phyloP scores from a whole-genome alignment of 192 early-diverging fungal species.

The Umbelopsis sp. region DNA sequence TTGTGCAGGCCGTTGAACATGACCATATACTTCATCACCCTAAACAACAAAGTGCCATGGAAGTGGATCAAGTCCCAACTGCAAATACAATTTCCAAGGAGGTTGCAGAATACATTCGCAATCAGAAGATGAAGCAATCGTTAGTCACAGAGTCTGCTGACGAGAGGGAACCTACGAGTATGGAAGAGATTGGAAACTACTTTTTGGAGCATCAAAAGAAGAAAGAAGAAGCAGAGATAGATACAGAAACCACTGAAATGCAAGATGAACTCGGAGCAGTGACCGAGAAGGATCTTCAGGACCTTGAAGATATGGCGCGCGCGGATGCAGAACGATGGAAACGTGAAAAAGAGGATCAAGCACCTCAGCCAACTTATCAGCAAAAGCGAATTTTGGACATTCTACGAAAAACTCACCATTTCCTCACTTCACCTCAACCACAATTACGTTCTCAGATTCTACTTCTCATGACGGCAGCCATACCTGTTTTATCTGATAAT shows the following conservation, averaged over 20 bases:
- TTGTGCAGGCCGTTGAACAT: slow-evolving; percentile 12
- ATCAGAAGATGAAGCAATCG: not conserved
- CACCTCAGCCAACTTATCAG: slow-evolving; percentile 31
- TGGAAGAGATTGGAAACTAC: slow-evolving; percentile 47
- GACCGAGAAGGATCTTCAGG: not conserved
- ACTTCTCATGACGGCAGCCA: slow-evolving; percentile 33
- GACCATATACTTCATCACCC: not conserved
- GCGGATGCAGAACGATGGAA: not conserved
- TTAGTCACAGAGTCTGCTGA: not conserved
- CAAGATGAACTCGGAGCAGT: not conserved
- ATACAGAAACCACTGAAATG: not conserved
- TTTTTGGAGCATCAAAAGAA: slow-evolving; percentile 37
- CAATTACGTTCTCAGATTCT: slow-evolving; percentile 47
- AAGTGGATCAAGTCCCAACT: slow-evolving; percentile 2
- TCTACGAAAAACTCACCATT: slow-evolving; percentile 49
- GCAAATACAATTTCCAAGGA: slow-evolving; percentile 25
- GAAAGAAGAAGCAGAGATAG: slow-evolving; percentile 29
- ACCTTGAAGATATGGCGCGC: not conserved
- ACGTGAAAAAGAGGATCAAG: slow-evolving; percentile 1
- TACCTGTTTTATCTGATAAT: slow-evolving; percentile 39
- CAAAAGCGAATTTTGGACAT: slow-evolving; percentile 47
- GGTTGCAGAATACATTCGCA: slow-evolving; percentile 25
- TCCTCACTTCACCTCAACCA: slow-evolving; percentile 49
- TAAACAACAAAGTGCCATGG: slow-evolving; percentile 12
- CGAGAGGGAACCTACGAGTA: not conserved